These are phyloP conservation scores for Plicaturopsis crispa DNA, from an alignment of 768 basidiomycete species.

Conservation along the genomic window DNA sequence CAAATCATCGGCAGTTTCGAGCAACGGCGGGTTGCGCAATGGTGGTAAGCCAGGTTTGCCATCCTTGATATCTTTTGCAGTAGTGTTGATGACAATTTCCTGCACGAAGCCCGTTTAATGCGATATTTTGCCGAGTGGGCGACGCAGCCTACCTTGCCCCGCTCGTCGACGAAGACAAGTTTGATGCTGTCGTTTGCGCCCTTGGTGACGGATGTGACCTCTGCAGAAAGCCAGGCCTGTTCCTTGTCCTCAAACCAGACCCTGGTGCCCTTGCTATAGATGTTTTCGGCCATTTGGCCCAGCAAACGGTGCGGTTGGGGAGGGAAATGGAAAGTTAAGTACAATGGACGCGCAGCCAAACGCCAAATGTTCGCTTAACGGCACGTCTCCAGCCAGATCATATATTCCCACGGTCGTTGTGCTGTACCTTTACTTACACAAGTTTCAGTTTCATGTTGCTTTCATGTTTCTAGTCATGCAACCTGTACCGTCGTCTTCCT, in stretches of 20 bases:
- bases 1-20: slow-evolving; percentile 97
- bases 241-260: slow-evolving; percentile 96
- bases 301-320: too few species aligned
- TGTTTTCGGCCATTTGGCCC: slow-evolving; percentile 92
- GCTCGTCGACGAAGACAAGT: slow-evolving; percentile 83
- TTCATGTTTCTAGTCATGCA: too few species aligned
- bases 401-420: too few species aligned
- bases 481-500: too few species aligned
- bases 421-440: too few species aligned
- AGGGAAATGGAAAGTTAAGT: not conserved
- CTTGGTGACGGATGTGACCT: slow-evolving; percentile 62
- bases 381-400: not conserved
- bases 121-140: slow-evolving; percentile 9
- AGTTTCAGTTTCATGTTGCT: too few species aligned
- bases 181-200: slow-evolving; percentile 68
- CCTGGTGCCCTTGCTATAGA: slow-evolving; percentile 83
- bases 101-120: slow-evolving; percentile 21
- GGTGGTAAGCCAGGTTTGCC: slow-evolving; percentile 81
- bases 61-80: slow-evolving; percentile 72
- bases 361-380: not conserved
- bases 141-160: slow-evolving; percentile 64
- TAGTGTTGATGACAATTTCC: slow-evolving; percentile 78
- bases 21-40: slow-evolving; percentile 89
- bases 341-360: not conserved
- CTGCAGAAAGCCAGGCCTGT: slow-evolving; percentile 88